Base-by-base conservation (phyloP, 495 filamentous ascomycete genomes). In the Penicillium atrosanguineum region DNA sequence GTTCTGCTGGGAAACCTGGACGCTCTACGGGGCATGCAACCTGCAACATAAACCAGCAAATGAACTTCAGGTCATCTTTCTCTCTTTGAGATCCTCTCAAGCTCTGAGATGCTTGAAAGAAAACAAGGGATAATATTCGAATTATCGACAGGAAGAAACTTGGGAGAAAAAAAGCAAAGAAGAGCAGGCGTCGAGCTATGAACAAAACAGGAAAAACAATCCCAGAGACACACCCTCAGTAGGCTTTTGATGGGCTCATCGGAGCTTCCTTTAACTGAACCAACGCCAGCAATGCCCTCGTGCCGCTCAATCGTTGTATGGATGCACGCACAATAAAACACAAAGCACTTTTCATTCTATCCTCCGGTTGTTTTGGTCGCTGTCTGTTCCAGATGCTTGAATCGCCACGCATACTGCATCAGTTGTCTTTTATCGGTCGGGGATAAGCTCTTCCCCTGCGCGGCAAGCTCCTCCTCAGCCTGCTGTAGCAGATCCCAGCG, bases 331-430 rank as follows among this genome's bases (percentile, higher is more conserved):
- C 16, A 49, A 34, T 3, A 15, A 26, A 31, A 28, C 3, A 39
- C 54, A 49, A 52, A 53, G 8, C 48, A 57, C 38, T 25, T 29
- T 5, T 31, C 19, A 40, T 19, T 44, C 43, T 52, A 55, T 48
- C 38, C 36, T 20, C 54, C 40, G 21, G 46, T 46, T 11, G 48
- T 54, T 44, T 65, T 62, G 4, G 63, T 71, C 15, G 69, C 70
- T 4, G 67, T 44, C 23, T 72, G 64, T 57, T 75, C 72, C 55
- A 73, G 48, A 2, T 61, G 48, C 26, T 68, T 71, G 48, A 67
- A 75, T 46, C 69, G 60, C 72, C 72, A 75, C 21, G 67, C 69
- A 42, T 68, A 74, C 44, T 74, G 71, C 23, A 67, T 64, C 50
- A 75, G 41, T 40, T 70, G 64, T 37, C 67, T 69, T 53, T 64